These are phyloP conservation scores for Cryptococcus amylolentus DNA, from an alignment of 1,284 basidiomycete species.

Conservation along the genomic window DNA sequence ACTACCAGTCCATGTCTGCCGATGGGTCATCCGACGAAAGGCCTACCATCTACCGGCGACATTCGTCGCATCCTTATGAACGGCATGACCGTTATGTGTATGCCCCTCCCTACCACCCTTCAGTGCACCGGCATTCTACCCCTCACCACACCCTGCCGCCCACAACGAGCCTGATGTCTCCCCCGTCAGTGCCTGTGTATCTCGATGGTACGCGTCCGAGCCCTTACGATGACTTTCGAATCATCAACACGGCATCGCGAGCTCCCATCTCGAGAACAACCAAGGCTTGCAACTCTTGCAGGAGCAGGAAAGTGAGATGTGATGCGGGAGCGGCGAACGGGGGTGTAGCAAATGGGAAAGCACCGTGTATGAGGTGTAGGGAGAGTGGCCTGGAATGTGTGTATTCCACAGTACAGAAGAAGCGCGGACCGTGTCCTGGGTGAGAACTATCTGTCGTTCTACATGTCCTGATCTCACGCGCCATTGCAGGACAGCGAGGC, in stretches of 20 bases:
- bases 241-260: conserved; percentile 19
- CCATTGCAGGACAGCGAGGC: conserved; percentile 13
- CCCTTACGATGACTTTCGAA: conserved; percentile 11
- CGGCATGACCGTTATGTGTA: conserved; percentile 1
- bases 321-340: conserved; percentile 37
- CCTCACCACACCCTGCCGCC: not conserved
- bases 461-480: not conserved
- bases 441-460: conserved; percentile 7
- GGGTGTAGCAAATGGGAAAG: conserved; percentile 9
- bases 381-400: conserved; percentile 39
- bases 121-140: not conserved
- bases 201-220: not conserved
- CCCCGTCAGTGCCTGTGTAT: not conserved
- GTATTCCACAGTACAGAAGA: conserved; percentile 45
- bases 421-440: conserved; percentile 43
- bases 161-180: not conserved
- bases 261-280: conserved; percentile 45
- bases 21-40: conserved; percentile 2
- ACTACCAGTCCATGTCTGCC: not conserved
- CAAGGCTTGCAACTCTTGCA: conserved; percentile 46
- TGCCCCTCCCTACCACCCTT: too few relatives aligned
- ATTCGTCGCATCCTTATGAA: conserved; percentile 28
- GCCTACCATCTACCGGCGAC: conserved; percentile 22
- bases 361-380: conserved; percentile 38
- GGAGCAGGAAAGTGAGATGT: conserved; percentile 44